Percentiles rank a stretch among this genome's conserved stretches.
These are phyloP conservation scores for Trichomonascus vanleenenianus DNA, from an alignment of 805 yeast genomes.

Conservation along the genomic window DNA sequence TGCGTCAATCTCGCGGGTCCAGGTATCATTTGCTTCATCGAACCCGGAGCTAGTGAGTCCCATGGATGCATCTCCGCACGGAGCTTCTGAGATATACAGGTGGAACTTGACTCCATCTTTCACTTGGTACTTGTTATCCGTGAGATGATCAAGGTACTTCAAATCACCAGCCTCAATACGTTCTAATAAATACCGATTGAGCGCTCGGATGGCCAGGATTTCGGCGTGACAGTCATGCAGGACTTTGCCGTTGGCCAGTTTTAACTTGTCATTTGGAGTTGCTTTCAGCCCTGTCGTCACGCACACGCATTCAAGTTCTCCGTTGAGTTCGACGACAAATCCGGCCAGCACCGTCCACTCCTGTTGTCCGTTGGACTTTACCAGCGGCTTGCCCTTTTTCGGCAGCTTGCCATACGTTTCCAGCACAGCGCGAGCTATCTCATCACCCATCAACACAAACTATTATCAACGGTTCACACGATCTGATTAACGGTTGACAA, in stretches of 20 bases:
- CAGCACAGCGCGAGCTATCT: constrained; percentile 20
- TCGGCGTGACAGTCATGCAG: constrained; percentile 93
- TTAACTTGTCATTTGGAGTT: constrained; percentile 45
- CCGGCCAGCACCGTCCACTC: constrained; percentile 89
- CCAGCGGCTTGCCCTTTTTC: constrained; percentile 47
- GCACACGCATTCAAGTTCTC: constrained; percentile 33
- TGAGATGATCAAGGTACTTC: background rate
- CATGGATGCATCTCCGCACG: constrained; percentile 90
- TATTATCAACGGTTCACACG: background rate
- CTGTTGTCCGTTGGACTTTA: constrained; percentile 51
- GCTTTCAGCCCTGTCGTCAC: constrained; percentile 82
- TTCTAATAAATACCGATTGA: constrained; percentile 53
- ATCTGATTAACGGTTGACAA: background rate
- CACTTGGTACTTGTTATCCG: constrained; percentile 7
- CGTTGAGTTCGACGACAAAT: constrained; percentile 36
- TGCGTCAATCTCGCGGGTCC: constrained; percentile 13
- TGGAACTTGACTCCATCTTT: constrained; percentile 36
- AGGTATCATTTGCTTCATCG: constrained; percentile 17
- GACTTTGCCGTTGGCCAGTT: constrained; percentile 46
- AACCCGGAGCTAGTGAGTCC: constrained; percentile 24
- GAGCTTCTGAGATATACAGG: constrained; percentile 64
- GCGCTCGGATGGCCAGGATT: constrained; percentile 59
- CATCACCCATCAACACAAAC: constrained; percentile 12
- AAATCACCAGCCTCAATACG: constrained; percentile 31
- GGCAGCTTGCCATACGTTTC: constrained; percentile 22